phyloP scores from a whole-genome alignment of 306 rosid species.

The Quercus glauca region DNA sequence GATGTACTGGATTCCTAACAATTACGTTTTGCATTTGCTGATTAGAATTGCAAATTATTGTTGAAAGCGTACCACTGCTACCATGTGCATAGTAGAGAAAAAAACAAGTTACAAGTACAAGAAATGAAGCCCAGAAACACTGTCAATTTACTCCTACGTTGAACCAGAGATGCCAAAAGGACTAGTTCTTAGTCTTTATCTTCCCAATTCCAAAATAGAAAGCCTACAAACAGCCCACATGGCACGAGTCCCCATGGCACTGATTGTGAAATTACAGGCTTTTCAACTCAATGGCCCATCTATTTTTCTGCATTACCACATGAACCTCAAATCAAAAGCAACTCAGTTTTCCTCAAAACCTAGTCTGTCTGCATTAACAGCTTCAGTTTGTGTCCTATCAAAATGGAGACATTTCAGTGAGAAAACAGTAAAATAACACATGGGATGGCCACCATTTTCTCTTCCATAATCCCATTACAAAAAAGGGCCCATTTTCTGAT shows the following conservation, averaged over 20 bases:
- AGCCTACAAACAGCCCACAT: constrained; percentile 4
- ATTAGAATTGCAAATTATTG: background rate
- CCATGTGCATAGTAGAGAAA: background rate
- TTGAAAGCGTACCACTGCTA: background rate
- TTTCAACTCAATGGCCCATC: constrained; percentile 35
- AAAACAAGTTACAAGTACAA: background rate
- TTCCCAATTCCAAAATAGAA: background rate
- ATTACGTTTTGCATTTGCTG: background rate
- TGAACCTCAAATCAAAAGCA: constrained; percentile 9
- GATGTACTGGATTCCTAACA: too few species aligned
- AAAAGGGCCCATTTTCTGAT: constrained; percentile 37
- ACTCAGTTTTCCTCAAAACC: constrained; percentile 11
- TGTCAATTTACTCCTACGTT: constrained; percentile 1
- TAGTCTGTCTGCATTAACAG: constrained; percentile 12
- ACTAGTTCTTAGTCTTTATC: constrained; percentile 8
- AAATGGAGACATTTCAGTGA: constrained; percentile 32
- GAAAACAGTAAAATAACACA: constrained; percentile 50
- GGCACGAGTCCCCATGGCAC: constrained; percentile 17
- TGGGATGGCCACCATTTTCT: constrained; percentile 41
- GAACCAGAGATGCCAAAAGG: background rate
- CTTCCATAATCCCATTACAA: constrained; percentile 20
- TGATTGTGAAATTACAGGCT: background rate
- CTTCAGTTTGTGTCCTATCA: constrained; percentile 29
- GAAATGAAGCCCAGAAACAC: constrained; percentile 2
- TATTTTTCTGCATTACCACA: constrained; percentile 30